Evolutionary conservation across 2,329 filamentous ascomycete genomes (phyloP).

Genomic region (Thelonectria blattea): DNA sequence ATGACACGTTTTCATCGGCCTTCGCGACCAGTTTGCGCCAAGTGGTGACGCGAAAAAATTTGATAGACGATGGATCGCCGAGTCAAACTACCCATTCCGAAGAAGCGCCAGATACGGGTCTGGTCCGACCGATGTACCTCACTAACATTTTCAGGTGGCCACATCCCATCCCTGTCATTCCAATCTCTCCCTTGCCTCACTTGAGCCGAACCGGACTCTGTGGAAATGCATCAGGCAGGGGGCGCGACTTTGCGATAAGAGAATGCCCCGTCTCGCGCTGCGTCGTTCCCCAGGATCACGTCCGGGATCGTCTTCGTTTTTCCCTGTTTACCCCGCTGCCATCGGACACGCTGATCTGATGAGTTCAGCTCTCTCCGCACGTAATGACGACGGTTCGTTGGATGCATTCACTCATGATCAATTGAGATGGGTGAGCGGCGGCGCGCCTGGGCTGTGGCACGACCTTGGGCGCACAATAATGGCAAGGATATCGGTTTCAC

Average conservation of each 20-base stretch:
- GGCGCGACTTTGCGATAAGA: conserved; percentile 22
- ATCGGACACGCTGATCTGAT: conserved; percentile 5
- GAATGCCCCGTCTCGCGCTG: conserved; percentile 23
- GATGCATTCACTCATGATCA: background rate
- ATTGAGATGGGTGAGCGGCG: background rate
- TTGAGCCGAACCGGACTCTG: background rate
- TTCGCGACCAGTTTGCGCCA: conserved; percentile 26
- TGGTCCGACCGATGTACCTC: conserved; percentile 42
- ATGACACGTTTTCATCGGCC: conserved; percentile 30
- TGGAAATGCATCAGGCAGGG: conserved; percentile 21
- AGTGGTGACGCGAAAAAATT: conserved; percentile 42
- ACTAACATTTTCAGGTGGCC: conserved; percentile 44
- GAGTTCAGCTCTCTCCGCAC: conserved; percentile 6
- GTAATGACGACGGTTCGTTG: background rate
- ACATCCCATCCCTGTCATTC: conserved; percentile 17
- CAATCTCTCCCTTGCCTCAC: conserved; percentile 21
- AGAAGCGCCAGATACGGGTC: conserved; percentile 26
- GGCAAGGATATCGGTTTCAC: conserved; percentile 7
- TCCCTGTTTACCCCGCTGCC: conserved; percentile 14
- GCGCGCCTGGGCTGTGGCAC: background rate
- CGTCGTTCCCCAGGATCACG: conserved; percentile 32
- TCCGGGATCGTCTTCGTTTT: conserved; percentile 16
- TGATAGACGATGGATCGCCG: conserved; percentile 39
- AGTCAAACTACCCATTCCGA: conserved; percentile 39
- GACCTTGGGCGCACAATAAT: conserved; percentile 4